phyloP scores from a whole-genome alignment of 208 protist species.

The Wallacemonas sp. region DNA sequence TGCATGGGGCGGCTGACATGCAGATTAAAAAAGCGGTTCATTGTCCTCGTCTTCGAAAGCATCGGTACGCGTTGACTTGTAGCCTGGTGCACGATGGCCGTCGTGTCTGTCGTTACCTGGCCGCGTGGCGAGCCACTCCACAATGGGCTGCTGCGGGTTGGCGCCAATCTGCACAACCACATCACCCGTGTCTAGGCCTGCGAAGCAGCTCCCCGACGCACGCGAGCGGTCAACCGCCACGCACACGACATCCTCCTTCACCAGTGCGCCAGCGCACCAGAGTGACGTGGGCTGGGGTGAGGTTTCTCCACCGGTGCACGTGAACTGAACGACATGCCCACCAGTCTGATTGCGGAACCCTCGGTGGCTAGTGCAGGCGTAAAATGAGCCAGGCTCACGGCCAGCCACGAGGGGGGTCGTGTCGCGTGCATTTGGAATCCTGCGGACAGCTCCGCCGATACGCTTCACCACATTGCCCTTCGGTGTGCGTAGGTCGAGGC shows the following conservation, averaged over 20 bases:
- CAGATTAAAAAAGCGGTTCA: constrained; percentile 14
- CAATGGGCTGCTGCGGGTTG: constrained; percentile 8
- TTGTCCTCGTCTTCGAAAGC: constrained; percentile 18
- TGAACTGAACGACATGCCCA: constrained; percentile 66
- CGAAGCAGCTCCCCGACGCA: constrained; percentile 42
- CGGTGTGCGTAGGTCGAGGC: constrained; percentile 51
- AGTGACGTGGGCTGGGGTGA: background rate
- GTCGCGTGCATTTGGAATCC: constrained; percentile 42
- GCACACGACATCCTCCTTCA: constrained; percentile 68
- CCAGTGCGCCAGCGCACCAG: constrained; percentile 34
- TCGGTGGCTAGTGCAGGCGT: constrained; percentile 57
- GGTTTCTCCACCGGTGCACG: constrained; percentile 13
- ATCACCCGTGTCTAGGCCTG: constrained; percentile 56
- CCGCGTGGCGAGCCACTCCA: constrained; percentile 48
- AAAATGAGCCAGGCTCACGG: constrained; percentile 16
- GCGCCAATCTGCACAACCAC: constrained; percentile 42
- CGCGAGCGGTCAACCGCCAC: constrained; percentile 35
- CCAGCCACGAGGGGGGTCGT: constrained; percentile 36
- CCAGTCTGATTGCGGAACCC: constrained; percentile 48
- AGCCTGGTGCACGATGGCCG: constrained; percentile 18
- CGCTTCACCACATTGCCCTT: constrained; percentile 5
- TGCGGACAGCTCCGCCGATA: constrained; percentile 15
- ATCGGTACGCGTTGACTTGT: constrained; percentile 38
- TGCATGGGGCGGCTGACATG: too few relatives aligned
- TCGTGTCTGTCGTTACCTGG: constrained; percentile 18